Evolutionary conservation across 2,329 filamentous ascomycete genomes (phyloP).

Genomic region (Sphaerulina musiva): DNA sequence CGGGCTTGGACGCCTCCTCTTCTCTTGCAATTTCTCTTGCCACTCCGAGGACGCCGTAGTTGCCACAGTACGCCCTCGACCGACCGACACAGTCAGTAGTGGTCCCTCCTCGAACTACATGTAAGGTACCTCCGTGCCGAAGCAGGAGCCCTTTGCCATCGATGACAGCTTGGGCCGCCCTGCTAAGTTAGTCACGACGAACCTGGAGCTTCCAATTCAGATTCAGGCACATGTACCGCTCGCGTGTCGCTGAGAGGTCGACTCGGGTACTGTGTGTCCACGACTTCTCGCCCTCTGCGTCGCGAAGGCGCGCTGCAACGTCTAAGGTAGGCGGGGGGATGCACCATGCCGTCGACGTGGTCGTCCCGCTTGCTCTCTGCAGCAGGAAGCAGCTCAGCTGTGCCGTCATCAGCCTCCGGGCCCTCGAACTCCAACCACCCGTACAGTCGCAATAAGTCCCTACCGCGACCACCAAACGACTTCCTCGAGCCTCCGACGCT

Average conservation of each 20-base stretch:
- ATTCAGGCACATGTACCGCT: not conserved
- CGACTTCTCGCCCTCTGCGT: too few species aligned
- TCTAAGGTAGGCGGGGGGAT: not conserved
- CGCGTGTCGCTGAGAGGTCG: not conserved
- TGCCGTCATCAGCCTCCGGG: conserved; percentile 12
- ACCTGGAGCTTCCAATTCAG: not conserved
- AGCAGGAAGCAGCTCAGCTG: conserved; percentile 13
- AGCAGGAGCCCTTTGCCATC: not conserved
- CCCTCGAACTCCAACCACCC: conserved; percentile 8
- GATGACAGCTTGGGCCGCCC: not conserved
- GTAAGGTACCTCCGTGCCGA: not conserved
- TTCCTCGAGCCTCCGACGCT: conserved; percentile 23
- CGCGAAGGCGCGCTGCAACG: too few species aligned
- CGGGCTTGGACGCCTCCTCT: not conserved
- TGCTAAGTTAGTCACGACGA: not conserved
- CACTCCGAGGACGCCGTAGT: conserved; percentile 1
- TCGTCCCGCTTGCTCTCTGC: conserved; percentile 29
- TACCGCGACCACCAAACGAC: conserved; percentile 21
- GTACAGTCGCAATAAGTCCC: conserved; percentile 17
- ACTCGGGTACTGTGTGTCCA: not conserved
- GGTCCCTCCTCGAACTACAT: not conserved
- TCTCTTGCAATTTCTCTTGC: not conserved
- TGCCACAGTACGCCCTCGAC: not conserved
- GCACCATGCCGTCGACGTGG: conserved; percentile 32
- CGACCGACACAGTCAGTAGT: not conserved